phyloP scores from a whole-genome alignment of 31 red algal species.

The Asparagopsis taxiformis region DNA sequence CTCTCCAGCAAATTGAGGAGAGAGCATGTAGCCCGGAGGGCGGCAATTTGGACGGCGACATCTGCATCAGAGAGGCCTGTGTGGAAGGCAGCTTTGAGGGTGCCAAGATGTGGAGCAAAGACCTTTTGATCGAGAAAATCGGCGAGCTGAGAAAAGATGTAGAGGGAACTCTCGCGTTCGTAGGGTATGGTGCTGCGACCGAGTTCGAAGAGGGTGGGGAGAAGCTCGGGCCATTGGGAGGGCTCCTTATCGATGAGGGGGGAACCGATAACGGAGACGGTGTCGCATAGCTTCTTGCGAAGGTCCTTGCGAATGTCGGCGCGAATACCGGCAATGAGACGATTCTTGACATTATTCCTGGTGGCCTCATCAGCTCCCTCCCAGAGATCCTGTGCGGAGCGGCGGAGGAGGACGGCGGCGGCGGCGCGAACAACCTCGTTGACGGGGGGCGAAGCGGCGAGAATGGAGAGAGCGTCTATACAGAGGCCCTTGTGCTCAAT shows the following conservation, averaged over 20 bases:
- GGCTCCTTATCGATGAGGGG: constrained; percentile 54
- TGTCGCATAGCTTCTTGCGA: constrained; percentile 89
- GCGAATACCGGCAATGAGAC: constrained; percentile 66
- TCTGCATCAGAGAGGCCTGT: constrained; percentile 63
- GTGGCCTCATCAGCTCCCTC: constrained; percentile 49
- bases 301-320: constrained; percentile 54
- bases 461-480: constrained; percentile 72
- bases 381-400: constrained; percentile 83
- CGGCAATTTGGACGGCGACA: constrained; percentile 60
- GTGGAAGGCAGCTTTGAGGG: constrained; percentile 72
- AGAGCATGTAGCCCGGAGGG: constrained; percentile 71
- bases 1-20: constrained; percentile 78
- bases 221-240: constrained; percentile 89
- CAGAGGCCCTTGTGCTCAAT: constrained; percentile 59
- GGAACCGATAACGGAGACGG: constrained; percentile 60
- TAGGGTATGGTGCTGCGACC: constrained; percentile 38
- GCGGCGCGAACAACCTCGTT: constrained; percentile 71
- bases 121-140: constrained; percentile 60
- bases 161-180: constrained; percentile 84
- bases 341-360: constrained; percentile 51
- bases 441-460: constrained; percentile 47
- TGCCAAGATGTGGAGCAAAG: constrained; percentile 75
- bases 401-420: constrained; percentile 87
- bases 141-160: constrained; percentile 88
- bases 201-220: constrained; percentile 85